Evolutionary conservation across 768 basidiomycete genomes (phyloP).

Genomic region (Amanita exitialis): DNA sequence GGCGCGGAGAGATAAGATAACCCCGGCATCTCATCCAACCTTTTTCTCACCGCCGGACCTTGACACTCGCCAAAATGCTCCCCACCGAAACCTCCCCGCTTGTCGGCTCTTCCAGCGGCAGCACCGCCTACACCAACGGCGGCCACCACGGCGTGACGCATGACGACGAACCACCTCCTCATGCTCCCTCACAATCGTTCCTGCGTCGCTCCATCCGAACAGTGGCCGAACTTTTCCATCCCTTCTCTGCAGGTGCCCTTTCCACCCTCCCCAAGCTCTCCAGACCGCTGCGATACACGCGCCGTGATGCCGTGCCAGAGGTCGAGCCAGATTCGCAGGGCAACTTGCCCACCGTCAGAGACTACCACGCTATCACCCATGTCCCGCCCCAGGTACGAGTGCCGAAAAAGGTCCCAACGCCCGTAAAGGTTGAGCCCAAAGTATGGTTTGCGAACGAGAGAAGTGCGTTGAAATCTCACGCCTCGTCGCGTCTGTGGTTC

Average conservation of each 20-base stretch:
- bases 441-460: conserved; percentile 98
- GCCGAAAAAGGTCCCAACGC: conserved; percentile 74
- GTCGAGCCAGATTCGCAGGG: conserved; percentile 37
- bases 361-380: conserved; percentile 67
- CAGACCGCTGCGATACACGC: conserved; percentile 45
- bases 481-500: too few species aligned
- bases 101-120: not conserved
- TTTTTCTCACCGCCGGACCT: too few species aligned
- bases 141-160: not conserved
- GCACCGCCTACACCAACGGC: not conserved
- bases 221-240: conserved; percentile 43
- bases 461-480: too few species aligned
- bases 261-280: conserved; percentile 33
- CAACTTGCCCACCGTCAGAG: conserved; percentile 50
- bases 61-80: not conserved
- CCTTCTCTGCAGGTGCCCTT: conserved; percentile 62
- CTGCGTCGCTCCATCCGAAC: conserved; percentile 5
- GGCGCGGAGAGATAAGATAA: not conserved
- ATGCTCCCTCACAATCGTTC: not conserved
- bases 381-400: conserved; percentile 58
- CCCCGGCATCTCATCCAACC: not conserved
- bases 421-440: conserved; percentile 85
- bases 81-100: conserved; percentile 5
- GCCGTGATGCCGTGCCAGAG: conserved; percentile 68
- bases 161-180: not conserved